A percentile compares a stretch with the other conserved stretches of the same genome.
These are phyloP conservation scores for Cryptosporidium sp. DNA, from an alignment of 169 alveolate genomes.

Conservation along the genomic window DNA sequence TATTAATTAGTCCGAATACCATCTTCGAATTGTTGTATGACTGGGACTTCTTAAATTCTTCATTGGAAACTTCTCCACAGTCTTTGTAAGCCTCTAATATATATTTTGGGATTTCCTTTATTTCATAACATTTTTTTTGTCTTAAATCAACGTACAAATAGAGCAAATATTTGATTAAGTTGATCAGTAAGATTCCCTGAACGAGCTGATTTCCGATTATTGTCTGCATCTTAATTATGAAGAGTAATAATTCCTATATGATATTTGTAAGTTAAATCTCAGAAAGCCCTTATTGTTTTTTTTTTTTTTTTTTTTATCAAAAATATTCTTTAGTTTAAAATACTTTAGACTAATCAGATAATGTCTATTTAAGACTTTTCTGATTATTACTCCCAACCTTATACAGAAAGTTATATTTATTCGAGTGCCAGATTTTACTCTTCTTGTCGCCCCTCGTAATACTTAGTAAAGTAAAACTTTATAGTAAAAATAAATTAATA, in stretches of 20 bases:
- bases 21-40: slow-evolving; percentile 27
- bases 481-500: no score
- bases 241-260: neutral
- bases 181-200: neutral
- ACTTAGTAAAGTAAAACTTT: no score
- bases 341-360: no score
- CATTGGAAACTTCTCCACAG: slow-evolving; percentile 35
- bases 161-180: slow-evolving; percentile 12
- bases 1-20: slow-evolving; percentile 19
- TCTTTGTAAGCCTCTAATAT: slow-evolving; percentile 33
- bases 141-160: slow-evolving; percentile 43
- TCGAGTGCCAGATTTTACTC: neutral
- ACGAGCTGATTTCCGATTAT: neutral
- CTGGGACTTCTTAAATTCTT: slow-evolving; percentile 39
- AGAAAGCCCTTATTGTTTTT: neutral
- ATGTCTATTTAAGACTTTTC: no score
- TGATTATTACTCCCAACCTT: no score
- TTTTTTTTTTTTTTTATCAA: no score
- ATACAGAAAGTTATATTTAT: no score
- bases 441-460: neutral
- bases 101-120: slow-evolving; percentile 37
- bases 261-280: neutral
- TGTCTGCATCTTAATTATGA: neutral
- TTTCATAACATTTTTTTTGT: slow-evolving; percentile 46
- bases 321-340: no score